Conservation (phyloP, 345 rosid species). For the Eucalyptus cloeziana region DNA sequence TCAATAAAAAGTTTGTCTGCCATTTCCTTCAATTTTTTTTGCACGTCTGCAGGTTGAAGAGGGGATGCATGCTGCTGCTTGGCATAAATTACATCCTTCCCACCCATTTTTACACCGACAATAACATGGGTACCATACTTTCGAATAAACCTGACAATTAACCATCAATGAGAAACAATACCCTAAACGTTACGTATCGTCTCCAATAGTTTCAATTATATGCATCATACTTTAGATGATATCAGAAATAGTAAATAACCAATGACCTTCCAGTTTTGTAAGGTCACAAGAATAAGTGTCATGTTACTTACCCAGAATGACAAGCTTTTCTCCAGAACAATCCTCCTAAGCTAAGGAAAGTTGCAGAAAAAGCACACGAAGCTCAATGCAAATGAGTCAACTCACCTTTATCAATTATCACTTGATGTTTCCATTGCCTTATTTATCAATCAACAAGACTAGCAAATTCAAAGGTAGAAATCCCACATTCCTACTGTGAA, state of each 20-base stretch:
- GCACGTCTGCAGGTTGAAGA: conserved; percentile 26
- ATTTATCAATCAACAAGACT: background rate
- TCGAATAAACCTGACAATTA: conserved; percentile 21
- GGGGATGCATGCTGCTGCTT: conserved; percentile 37
- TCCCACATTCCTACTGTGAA: background rate
- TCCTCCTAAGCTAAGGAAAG: background rate
- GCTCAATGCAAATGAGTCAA: background rate
- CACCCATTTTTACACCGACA: conserved; percentile 42
- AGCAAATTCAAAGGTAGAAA: background rate
- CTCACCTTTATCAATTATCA: background rate
- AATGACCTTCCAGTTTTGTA: background rate
- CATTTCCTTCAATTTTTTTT: conserved; percentile 28
- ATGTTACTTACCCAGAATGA: background rate
- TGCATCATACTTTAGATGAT: background rate
- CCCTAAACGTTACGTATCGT: background rate
- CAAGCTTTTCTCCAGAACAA: background rate
- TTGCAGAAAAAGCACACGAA: background rate
- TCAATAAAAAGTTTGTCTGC: conserved; percentile 26
- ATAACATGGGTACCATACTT: conserved; percentile 36
- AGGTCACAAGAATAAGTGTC: background rate
- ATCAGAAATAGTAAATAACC: background rate
- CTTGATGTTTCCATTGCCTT: background rate
- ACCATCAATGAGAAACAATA: background rate
- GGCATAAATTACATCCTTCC: conserved; percentile 32
- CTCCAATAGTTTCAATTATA: background rate